These are phyloP conservation scores for Geosiphon pyriformis DNA, from an alignment of 192 early-diverging fungal genomes.

Conservation along the genomic window DNA sequence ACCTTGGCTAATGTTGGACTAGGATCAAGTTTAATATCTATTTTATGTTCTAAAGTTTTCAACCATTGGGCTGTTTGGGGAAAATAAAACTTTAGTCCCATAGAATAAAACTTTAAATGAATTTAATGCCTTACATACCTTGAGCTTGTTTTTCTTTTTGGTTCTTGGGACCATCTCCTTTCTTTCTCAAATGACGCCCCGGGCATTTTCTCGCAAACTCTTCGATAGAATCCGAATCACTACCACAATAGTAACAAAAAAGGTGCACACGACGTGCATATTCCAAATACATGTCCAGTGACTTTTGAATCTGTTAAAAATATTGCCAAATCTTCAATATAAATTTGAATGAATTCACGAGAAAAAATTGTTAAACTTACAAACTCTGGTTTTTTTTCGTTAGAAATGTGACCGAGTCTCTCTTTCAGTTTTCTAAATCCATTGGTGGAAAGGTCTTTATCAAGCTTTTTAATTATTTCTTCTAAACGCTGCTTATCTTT, in stretches of 20 bases:
- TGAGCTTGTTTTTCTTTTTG: slow-evolving; percentile 15
- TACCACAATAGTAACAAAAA: slow-evolving; percentile 94
- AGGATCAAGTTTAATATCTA: slow-evolving; percentile 40
- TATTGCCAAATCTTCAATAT: not conserved
- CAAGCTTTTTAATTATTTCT: slow-evolving; percentile 49
- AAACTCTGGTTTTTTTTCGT: slow-evolving; percentile 24
- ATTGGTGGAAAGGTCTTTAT: slow-evolving; percentile 40
- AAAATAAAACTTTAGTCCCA: not conserved
- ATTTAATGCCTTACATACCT: not conserved
- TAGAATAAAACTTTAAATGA: not conserved
- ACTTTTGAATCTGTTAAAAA: slow-evolving; percentile 11
- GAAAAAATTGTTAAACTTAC: slow-evolving; percentile 19
- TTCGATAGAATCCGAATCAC: slow-evolving; percentile 75
- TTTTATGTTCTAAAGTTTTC: slow-evolving; percentile 51
- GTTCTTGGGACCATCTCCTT: not conserved
- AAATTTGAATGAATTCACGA: not conserved
- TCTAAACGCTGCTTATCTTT: slow-evolving; percentile 68
- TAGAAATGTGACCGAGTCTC: slow-evolving; percentile 13
- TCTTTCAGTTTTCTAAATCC: slow-evolving; percentile 19
- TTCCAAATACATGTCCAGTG: slow-evolving; percentile 75
- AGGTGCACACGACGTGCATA: slow-evolving; percentile 88
- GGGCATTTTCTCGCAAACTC: slow-evolving; percentile 79
- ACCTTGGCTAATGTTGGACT: slow-evolving; percentile 37
- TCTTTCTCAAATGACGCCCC: slow-evolving; percentile 47
- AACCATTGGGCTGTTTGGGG: slow-evolving; percentile 44